Evolutionary conservation across 441 rosid genomes (phyloP), one percentile per base, ranked within the genome.

Genomic region (Corymbia calophylla): DNA sequence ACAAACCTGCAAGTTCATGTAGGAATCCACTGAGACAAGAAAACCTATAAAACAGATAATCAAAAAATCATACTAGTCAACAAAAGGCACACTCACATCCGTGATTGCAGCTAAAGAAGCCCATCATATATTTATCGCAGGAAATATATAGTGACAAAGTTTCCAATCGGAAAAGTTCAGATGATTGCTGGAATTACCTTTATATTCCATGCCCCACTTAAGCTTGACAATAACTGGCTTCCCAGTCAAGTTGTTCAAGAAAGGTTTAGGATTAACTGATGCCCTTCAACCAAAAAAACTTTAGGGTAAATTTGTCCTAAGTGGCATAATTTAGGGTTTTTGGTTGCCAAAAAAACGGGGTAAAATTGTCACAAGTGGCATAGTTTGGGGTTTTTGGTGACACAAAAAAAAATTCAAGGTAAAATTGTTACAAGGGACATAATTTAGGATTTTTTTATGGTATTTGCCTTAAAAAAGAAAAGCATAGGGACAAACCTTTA

Each of bases 171-270:
- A 6, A 53, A 53, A 10, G 47, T 23, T 55, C 25, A 51, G 9
- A 53, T 31, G 44, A 32, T 25, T 25, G 35, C 82, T 19, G 5
- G 25, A 73, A 17, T 77, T 86, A 95, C 98, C 99, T 95, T 94
- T 97, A 94, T 97, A 97, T 88, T 97, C 99, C 99, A 97, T 97
- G 91, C 98, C 99, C 99, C 98, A 97, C 89, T 97, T 97, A 17
- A 97, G 96, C 93, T 97, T 96, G 35, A 97, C 98, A 55, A 97
- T 95, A 54, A 97, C 99, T 15, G 96, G 95, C 91, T 97, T 97
- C 13, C 99, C 98, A 53, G 98, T 97, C 93, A 97, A 90, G 87
- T 96, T 97, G 96, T 97, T 97, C 97, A 97, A 93, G 93, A 97
- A 97, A 6, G 98, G 98, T 87, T 96, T 96, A 5, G 98, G 98